Evolutionary conservation across 2,329 filamentous ascomycete genomes (phyloP).

Genomic region (Trichoderma gracile): DNA sequence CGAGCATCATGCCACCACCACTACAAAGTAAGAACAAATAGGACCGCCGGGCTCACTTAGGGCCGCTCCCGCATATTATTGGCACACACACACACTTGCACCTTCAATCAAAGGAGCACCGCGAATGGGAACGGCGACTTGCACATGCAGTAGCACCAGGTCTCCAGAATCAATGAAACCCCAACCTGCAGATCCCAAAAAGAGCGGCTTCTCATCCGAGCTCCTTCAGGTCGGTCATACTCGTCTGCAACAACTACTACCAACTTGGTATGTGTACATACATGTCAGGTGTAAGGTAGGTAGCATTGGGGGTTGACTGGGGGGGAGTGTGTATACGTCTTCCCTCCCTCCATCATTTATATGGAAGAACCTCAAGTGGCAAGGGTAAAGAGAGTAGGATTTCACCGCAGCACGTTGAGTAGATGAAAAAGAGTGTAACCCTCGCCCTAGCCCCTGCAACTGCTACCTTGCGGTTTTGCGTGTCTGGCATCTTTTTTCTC

Average conservation of each 20-base stretch:
- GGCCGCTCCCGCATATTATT: not conserved
- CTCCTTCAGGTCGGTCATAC: not conserved
- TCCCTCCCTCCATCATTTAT: conserved; percentile 7
- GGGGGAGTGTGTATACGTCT: not conserved
- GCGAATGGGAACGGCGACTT: not conserved
- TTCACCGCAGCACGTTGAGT: conserved; percentile 16
- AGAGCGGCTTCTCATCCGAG: not conserved
- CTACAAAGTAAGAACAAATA: not conserved
- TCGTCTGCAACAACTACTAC: too few relatives aligned
- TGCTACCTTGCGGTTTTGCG: not conserved
- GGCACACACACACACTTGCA: not conserved
- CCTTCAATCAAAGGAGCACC: not conserved
- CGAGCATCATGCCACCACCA: too few relatives aligned
- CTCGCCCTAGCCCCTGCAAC: conserved; percentile 5
- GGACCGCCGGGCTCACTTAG: not conserved
- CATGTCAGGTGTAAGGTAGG: not conserved
- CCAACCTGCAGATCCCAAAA: conserved; percentile 13
- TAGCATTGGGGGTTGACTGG: conserved; percentile 1
- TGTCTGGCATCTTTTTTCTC: not conserved
- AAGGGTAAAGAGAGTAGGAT: not conserved
- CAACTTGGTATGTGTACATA: not conserved
- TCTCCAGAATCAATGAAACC: conserved; percentile 19
- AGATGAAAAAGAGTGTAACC: conserved; percentile 9
- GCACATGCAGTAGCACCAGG: not conserved
- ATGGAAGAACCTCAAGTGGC: not conserved